phyloP scores from a whole-genome alignment of 257 asterid genomes.

The Rauvolfia tetraphylla region DNA sequence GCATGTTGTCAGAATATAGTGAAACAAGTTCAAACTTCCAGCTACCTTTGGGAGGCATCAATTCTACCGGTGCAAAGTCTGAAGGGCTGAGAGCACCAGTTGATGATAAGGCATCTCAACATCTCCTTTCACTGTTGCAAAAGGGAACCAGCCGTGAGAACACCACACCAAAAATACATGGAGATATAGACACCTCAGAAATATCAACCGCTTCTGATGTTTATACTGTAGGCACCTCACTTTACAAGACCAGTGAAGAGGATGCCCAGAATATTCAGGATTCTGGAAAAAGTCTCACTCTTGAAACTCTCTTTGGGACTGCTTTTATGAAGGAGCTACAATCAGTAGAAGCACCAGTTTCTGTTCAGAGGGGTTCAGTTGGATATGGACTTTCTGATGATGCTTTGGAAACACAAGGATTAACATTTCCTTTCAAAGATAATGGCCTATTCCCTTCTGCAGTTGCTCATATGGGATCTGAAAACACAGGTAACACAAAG shows the following conservation, averaged over 20 bases:
- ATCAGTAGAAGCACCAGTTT: slow-evolving; percentile 81
- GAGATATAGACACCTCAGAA: slow-evolving; percentile 28
- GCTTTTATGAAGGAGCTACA: slow-evolving; percentile 86
- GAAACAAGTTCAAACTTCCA: slow-evolving; percentile 34
- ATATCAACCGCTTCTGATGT: slow-evolving; percentile 29
- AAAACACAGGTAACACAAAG: slow-evolving; percentile 31
- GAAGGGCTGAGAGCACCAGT: slow-evolving; percentile 37
- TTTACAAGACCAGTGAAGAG: slow-evolving; percentile 40
- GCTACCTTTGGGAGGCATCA: slow-evolving; percentile 34
- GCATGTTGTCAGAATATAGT: slow-evolving; percentile 65
- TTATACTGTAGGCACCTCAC: slow-evolving; percentile 19
- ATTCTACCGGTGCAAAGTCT: slow-evolving; percentile 23
- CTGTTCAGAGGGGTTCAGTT: slow-evolving; percentile 55
- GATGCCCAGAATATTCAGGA: slow-evolving; percentile 29
- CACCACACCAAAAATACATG: slow-evolving; percentile 18
- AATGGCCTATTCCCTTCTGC: slow-evolving; percentile 30
- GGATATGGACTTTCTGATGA: slow-evolving; percentile 43
- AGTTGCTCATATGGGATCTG: slow-evolving; percentile 30
- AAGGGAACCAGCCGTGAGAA: slow-evolving; percentile 40
- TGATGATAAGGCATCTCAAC: slow-evolving; percentile 60
- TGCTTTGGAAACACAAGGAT: slow-evolving; percentile 33
- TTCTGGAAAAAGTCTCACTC: slow-evolving; percentile 48
- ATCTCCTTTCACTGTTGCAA: slow-evolving; percentile 77
- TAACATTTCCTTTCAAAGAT: slow-evolving; percentile 36
- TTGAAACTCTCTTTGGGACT: slow-evolving; percentile 84